Evolutionary conservation across 2,329 filamentous ascomycete species (phyloP), one percentile per base, ranked within the genome.

Genomic region (Herpotrichia juniperi): DNA sequence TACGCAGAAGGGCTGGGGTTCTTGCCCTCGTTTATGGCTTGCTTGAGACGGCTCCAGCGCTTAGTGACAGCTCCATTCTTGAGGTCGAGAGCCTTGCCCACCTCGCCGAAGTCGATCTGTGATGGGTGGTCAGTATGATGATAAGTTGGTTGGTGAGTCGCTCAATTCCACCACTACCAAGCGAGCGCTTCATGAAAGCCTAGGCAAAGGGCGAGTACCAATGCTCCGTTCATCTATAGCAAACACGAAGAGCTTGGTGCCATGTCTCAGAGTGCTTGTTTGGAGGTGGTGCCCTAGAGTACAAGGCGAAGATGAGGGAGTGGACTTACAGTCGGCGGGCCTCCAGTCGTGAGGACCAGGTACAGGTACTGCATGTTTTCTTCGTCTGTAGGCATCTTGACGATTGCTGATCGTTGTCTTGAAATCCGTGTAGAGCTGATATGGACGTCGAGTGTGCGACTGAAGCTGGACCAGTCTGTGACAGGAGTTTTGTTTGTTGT

Each of bases 21-120:
- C 25, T 66, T 64, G 11, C 57, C 60, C 7, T 56, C 56, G 1
- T 63, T 58, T 42, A 72, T 61, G 2, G 59, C 52, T 16, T 57
- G 35, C 56, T 63, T 67, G n/a, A 73, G 62, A 12, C 71, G 67
- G 7, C 64, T 68, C 69, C 68, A 72, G 19, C 71, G 69, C 59
- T 71, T 73, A 1, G 50, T 46, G 2, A 51, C 56, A 0, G 70
- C 68, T 12, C 56, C 57, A 10, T 57, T 57, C n/a, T 61, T 67
- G 17, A 73, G 59, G 5, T 59, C 31, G 2, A 74, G 57, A 1
- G 52, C 63, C 2, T 47, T 42, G 37, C 54, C 56, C 16, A 74
- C 58, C 1, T 66, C 54, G 1, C 51, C 42, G 59, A 62, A 71
- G 50, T 74, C 60, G n/a, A 73, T 63, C 72, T 74, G 16, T 22